Conservation (phyloP, 2,329 filamentous ascomycete species). For the Botrytis sinoallii region DNA sequence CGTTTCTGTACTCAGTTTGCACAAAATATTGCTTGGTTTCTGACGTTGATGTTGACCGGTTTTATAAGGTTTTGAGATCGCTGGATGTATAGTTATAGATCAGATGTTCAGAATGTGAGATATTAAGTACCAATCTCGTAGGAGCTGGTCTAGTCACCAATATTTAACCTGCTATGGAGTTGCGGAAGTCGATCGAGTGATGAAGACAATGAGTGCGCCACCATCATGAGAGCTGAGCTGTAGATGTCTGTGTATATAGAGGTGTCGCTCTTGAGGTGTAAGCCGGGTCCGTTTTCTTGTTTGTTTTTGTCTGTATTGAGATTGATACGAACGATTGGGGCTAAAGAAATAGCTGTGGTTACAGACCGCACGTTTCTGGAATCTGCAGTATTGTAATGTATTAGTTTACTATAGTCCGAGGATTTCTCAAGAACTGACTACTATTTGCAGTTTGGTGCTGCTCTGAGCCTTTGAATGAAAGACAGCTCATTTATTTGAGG, state of each 20-base stretch:
- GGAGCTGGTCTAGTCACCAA: not conserved
- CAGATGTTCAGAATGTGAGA: not conserved
- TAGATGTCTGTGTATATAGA: not conserved
- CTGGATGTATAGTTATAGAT: not conserved
- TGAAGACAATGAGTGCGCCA: not conserved
- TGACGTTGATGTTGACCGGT: not conserved
- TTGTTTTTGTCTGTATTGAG: no score
- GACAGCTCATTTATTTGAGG: fast-evolving
- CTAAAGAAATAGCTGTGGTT: no score
- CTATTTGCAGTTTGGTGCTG: not conserved
- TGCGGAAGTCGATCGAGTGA: fast-evolving
- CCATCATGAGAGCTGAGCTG: not conserved
- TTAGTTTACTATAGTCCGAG: not conserved
- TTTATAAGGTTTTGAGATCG: not conserved
- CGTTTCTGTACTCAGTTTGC: not conserved
- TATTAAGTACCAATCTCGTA: not conserved
- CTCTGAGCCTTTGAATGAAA: not conserved
- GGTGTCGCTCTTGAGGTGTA: not conserved
- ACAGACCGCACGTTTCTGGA: no score
- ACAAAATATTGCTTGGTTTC: not conserved
- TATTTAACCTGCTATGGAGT: not conserved
- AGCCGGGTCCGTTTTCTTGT: no score
- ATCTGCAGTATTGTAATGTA: not conserved
- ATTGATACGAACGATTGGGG: no score
- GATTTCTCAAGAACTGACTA: not conserved